Conservation (phyloP, 2,329 filamentous ascomycete genomes). For the Coniella vitis region DNA sequence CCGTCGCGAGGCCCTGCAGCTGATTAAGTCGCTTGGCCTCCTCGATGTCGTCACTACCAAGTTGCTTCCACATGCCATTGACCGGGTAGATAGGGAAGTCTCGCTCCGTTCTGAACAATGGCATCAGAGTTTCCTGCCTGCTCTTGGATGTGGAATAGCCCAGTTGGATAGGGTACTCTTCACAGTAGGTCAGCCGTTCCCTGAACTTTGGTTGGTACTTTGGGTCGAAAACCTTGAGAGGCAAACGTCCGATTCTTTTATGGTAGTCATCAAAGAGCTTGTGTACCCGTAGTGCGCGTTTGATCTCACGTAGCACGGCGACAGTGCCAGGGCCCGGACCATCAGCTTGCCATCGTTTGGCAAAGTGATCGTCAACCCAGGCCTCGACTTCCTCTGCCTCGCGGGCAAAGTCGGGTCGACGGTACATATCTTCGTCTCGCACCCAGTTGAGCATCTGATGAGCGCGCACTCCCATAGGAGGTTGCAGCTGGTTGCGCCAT, state of each 20-base stretch:
- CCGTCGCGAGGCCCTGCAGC: constrained; percentile 15
- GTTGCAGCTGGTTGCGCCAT: constrained; percentile 23
- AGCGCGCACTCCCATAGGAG: constrained; percentile 27
- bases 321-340: constrained; percentile 20
- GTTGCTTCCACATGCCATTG: constrained; percentile 28
- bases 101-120: background rate
- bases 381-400: constrained; percentile 30
- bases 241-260: constrained; percentile 23
- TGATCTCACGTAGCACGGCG: constrained; percentile 23
- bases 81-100: constrained; percentile 12
- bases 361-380: constrained; percentile 32
- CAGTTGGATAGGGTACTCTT: constrained; percentile 26
- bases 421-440: constrained; percentile 39
- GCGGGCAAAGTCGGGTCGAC: constrained; percentile 32
- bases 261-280: constrained; percentile 29
- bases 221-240: constrained; percentile 20
- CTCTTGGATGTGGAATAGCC: constrained; percentile 7
- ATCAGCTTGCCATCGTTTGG: constrained; percentile 18
- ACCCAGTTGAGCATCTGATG: constrained; percentile 37
- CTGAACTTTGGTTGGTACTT: constrained; percentile 22
- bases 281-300: constrained; percentile 29
- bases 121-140: background rate
- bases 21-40: background rate
- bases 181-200: constrained; percentile 20
- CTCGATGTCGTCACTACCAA: background rate